Evolutionary conservation across 805 yeast genomes (phyloP), one percentile per base, ranked within the genome.

Genomic region (Cyberlindnera mycetangii): DNA sequence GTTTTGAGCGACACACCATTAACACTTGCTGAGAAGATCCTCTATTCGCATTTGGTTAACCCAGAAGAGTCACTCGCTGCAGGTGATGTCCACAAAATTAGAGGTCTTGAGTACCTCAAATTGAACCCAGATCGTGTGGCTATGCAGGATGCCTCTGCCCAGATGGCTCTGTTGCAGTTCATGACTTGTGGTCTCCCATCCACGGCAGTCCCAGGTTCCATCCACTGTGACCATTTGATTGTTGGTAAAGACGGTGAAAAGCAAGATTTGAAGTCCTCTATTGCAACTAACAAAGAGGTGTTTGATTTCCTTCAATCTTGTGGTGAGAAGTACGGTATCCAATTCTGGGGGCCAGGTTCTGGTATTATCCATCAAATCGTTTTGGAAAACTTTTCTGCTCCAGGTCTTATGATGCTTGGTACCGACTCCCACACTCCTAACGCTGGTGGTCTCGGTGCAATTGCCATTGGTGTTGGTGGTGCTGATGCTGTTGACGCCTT

Each of bases 141-240:
- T 21, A 92, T 95, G 95, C 99, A 93, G 74, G 99, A 93, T 75
- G 99, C 99, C n/a, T 87, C 97, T 25, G 99, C 99, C 16, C 99
- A 93, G 71, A 93, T 92, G 88, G 99, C 99, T n/a, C 74, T 93
- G 55, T 74, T 93, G 58, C 99, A 93, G 71, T 93, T 93, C 72
- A 93, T 93, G 96, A 89, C 97, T 42, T 92, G 97, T 53, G 95
- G 96, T 30, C 79, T 92, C 79, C 73, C 85, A 40, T 67, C 79
- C 30, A 92, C 96, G 16, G 85, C 86, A 7, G 96, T 95, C 8
- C 99, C 99, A 30, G 92, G 88, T 16, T 87, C 97, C 7, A 92
- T 93, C 52, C 99, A 93, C 69, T 93, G 99, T 73, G 99, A 93
- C 65, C 99, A 93, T 70, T 80, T 93, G 69, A 92, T 93, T 67